Percentiles rank a stretch among this genome's conserved stretches.
Conservation (phyloP, 2,329 filamentous ascomycete species). For the Beauveria pseudobassiana region DNA sequence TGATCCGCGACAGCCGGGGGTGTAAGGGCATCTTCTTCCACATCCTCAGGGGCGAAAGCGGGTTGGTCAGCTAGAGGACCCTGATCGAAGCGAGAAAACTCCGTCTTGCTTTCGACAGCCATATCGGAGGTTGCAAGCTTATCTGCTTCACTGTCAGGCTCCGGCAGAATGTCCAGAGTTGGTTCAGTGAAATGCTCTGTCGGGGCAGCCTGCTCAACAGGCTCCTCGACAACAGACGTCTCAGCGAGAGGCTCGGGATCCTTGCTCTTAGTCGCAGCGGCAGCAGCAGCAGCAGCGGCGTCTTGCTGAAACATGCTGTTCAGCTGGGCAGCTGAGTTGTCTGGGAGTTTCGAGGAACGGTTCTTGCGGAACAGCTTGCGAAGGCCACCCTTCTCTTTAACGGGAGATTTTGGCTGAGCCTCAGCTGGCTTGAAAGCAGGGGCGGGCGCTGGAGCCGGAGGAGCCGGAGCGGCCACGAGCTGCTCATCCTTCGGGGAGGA, state of each 20-base stretch:
- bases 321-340: constrained; percentile 44
- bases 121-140: constrained; percentile 56
- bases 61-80: constrained; percentile 83
- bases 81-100: constrained; percentile 71
- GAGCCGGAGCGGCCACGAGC: constrained; percentile 15
- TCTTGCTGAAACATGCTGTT: constrained; percentile 42
- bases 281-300: constrained; percentile 13
- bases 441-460: constrained; percentile 27
- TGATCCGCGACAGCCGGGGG: constrained; percentile 46
- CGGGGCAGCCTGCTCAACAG: neutral
- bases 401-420: constrained; percentile 9
- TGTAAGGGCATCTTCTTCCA: constrained; percentile 40
- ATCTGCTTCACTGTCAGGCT: constrained; percentile 27
- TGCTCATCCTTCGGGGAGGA: constrained; percentile 20
- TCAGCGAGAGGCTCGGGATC: constrained; percentile 17
- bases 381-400: constrained; percentile 44
- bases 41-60: constrained; percentile 63
- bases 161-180: neutral
- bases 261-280: constrained; percentile 17
- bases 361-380: constrained; percentile 63
- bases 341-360: constrained; percentile 47
- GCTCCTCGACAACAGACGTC: neutral
- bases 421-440: constrained; percentile 14
- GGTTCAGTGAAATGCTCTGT: constrained; percentile 2
- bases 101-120: constrained; percentile 49